Base-by-base conservation (phyloP, 768 basidiomycete genomes). In the Lentinula detonsa region DNA sequence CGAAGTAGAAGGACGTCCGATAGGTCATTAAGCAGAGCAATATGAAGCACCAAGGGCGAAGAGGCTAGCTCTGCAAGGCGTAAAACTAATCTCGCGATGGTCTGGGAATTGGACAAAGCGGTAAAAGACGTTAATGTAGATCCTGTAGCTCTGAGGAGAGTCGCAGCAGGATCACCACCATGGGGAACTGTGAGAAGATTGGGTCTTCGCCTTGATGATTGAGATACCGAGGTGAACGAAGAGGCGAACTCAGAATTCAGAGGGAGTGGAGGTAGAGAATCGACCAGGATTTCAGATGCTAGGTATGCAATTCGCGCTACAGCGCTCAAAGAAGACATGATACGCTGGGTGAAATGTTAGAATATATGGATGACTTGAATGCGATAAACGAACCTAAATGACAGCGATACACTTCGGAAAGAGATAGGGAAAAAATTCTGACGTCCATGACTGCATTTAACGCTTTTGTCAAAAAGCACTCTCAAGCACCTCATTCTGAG, bases 1-100 rank as follows among this genome's bases (percentile, higher is more conserved):
- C 88, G 86, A 61, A 96, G 85, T 11, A 88, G 76, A 45, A 95
- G 80, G 43, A 85, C 85, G 64, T 90, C 86, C 37, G 90, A 84
- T 48, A 94, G 81, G 70, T 91, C 87, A 61, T 83, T 76, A 48
- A 74, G 70, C 48, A 85, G 78, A 11, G 86, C 85, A 40, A 93
- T 74, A 68, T 94, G 89, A 34, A 94, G 69, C 34, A 89, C 91
- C 18, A 93, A 73, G 0, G 91, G 85, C 4, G 78, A 73, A 1
- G 78, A 68, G 1, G 90, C 83, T 53, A 95, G 77, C 63, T 88
- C 84, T 37, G 85, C 71, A n/a, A 91, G 81, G 67, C 86, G 83
- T 1, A 86, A 79, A 9, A 93, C 73, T n/a, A 93, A 78, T 42
- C 81, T 76, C 23, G 84, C 81, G 31, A 85, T 68, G 23, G 81